Evolutionary conservation across 352 stramenopile species (phyloP), one percentile per base, ranked within the genome.

Genomic region (Halophytophthora polymorphica): DNA sequence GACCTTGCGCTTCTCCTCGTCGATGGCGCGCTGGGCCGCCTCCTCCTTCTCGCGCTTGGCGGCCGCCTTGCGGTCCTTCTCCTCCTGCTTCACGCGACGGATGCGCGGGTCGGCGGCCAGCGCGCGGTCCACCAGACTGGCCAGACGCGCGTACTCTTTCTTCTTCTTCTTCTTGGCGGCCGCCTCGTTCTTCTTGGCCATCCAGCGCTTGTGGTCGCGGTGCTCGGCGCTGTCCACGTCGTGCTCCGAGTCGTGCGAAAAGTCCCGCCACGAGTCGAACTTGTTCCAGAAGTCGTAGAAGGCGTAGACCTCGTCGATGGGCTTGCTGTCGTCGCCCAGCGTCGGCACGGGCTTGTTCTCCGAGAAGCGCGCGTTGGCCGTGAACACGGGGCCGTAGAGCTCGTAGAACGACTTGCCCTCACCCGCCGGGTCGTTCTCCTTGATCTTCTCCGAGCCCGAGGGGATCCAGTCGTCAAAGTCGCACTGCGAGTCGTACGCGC

Each of bases 211-310:
- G 62, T 93, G 80, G 66, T 93, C 80, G 43, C 83, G 83, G 69
- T 89, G 77, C 55, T 93, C 83, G 19, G 79, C 83, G 46, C 71
- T 87, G 44, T 93, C 83, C 12, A 93, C 83, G 55, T 93, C 83
- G 69, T 93, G 83, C 65, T 93, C 83, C 43, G 82, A 77, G 61
- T 88, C 77, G 64, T 93, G 83, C 42, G 78, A 76, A 39, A 93
- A 93, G 50, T 91, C 78, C 36, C 83, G 80, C 83, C 83, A 93
- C 58, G 83, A 93, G 45, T 90, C 80, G 41, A 90, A 90, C 60
- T 92, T 93, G 76, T 81, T 70, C 78, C 86, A 96, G 66, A 96
- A 96, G 67, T 96, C 83, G 71, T 95, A 96, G 59, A 95, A 90
- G 5, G 66, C 56, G 50, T 86, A 86, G 2, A 93, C 83, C 15